Evolutionary conservation across 257 asterid species (phyloP), one percentile per base, ranked within the genome.

Genomic region (Lavandula angustifolia): DNA sequence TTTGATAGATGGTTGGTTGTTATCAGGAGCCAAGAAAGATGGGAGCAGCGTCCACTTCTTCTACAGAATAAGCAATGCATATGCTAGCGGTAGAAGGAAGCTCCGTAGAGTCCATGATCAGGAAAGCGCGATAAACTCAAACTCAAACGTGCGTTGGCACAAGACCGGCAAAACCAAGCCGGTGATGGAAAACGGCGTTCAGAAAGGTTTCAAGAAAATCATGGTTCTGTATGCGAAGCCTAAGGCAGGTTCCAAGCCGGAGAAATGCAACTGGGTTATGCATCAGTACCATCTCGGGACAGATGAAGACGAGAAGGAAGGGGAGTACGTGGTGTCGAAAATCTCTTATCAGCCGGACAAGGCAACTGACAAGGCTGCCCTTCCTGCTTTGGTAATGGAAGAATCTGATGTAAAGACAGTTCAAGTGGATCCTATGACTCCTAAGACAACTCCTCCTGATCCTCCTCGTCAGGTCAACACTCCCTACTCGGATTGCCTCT

Each of bases 211-310:
- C 9, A 94, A 94, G 81, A 94, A 94, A 73, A 89, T 94, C 72
- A 79, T 94, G 96, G 99, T 94, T 60, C 85, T 94, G 35, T 86
- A 94, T 48, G 67, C 75, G 38, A 59, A 63, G 5, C 42, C 88
- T 7, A 85, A 79, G 79, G 65, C 50, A 54, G 94, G 85, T 12
- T 69, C 81, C 35, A 90, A 83, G 64, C 84, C 92, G 0, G 87
- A 66, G 38, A 94, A 84, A 54, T 81, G 84, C 63, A 78, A 81
- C 33, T 94, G 99, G 99, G 87, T 83, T 52, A 91, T 94, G 98
- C 94, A 94, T 76, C 99, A 94, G 73, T 88, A 78, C 78, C 98
- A 94, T 73, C 79, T 94, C 9, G 99, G 99, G 7, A 63, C 56
- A 0, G 71, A 82, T 11, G 87, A 80, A 64, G 94, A 88, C 0